Evolutionary conservation across 179 eudicot species (phyloP), one percentile per base, ranked within the genome.

Genomic region (Gypsophila paniculata): DNA sequence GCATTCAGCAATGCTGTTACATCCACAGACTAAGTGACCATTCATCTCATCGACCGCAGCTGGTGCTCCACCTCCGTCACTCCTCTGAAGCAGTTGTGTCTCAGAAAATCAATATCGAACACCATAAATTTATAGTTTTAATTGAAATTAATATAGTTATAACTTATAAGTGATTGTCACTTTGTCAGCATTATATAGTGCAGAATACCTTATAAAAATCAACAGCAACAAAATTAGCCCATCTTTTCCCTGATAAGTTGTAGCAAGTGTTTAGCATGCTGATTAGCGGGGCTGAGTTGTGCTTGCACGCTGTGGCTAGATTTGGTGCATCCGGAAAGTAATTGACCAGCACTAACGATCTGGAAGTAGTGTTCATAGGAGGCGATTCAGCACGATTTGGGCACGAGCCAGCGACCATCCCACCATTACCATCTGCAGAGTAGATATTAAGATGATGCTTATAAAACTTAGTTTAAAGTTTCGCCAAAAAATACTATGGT

Each of bases 1-100:
- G 93, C 99, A 94, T 54, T 77, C 29, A 21, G 84, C 71, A 76
- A 94, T 83, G 60, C 54, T 83, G 60, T 72, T 69, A 69, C 97
- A 90, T 39, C 96, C 97, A 63, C 99, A 94, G 61, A 87, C 65
- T 52, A 86, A 85, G 63, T 87, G 85, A 39, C 99, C 99, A 68
- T 88, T 90, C 29, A 86, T 85, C 61, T 78, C 68, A 76, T 94
- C 99, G 34, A 90, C 97, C 57, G 96, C 99, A 65, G 88, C 90
- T 66, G 96, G 73, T 25, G 96, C 90, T 73, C 99, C 99, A 51
- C 93, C 97, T 77, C 95, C 95, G 71, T 94, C 95, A 53, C 99
- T 94, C 80, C 97, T 90, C 99, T 94, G 63, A 62, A 78, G 42
- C 63, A 72, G 48, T 51, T 19, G 75, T 9, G 65, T 29, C n/a